These are phyloP conservation scores for Mycena galopus DNA, from an alignment of 768 basidiomycete genomes.

Conservation along the genomic window DNA sequence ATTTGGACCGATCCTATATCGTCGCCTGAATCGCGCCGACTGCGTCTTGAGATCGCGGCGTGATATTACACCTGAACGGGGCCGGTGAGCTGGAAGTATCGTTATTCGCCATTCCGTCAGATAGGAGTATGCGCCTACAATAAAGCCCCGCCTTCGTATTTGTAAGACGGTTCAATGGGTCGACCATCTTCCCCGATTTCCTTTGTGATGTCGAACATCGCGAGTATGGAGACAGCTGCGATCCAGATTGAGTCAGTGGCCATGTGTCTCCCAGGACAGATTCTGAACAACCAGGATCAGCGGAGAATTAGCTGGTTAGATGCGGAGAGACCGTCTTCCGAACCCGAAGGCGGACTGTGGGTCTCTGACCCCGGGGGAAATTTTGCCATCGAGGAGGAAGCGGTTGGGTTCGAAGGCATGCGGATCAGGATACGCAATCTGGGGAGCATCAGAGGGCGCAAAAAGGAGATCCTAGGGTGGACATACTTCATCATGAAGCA, in stretches of 20 bases:
- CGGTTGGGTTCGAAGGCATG: neutral
- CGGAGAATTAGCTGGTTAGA: neutral
- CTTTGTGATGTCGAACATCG: neutral
- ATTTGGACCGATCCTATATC: no score
- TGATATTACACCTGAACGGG: no score
- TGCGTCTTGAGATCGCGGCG: no score
- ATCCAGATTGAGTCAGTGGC: neutral
- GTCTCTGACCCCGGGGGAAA: neutral
- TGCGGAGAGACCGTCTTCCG: neutral
- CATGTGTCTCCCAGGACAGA: slow-evolving; percentile 3
- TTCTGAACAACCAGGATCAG: neutral
- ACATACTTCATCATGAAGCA: neutral
- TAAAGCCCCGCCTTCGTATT: neutral
- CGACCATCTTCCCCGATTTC: neutral
- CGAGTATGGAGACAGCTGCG: neutral
- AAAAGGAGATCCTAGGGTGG: neutral
- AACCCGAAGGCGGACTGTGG: neutral
- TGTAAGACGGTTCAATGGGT: slow-evolving; percentile 1
- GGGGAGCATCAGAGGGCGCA: neutral
- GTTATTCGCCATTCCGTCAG: no score
- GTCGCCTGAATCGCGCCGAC: no score
- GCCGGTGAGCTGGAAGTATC: no score
- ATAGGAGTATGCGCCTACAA: no score
- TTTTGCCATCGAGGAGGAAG: neutral
- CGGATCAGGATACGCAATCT: neutral